Base-by-base conservation (phyloP, 768 basidiomycete species). In the Phlegmacium glaucopus region DNA sequence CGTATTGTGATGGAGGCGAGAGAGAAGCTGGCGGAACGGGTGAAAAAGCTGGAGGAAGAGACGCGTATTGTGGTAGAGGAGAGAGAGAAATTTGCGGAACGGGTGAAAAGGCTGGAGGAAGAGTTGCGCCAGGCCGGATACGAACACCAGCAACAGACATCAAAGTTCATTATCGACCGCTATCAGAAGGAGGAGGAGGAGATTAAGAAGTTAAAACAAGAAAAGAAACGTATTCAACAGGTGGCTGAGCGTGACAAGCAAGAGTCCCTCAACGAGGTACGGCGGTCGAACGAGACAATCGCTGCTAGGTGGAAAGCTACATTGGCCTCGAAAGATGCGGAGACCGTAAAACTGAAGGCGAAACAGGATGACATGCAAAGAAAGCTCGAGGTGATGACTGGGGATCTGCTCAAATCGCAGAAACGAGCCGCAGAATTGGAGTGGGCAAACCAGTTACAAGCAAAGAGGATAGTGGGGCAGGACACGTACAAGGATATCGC, bases 331-430 rank as follows among this genome's bases (percentile, higher is more conserved):
- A n/a, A n/a, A n/a, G 22, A 22, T 22, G 22, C 22, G 5, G 22
- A 22, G 22, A 22, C 22, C 44, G 47, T 46, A 37, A 44, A 48
- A 43, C 34, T 40, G 11, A 25, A 11, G 26, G 15, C 38, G 22
- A 43, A 43, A 28, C 48, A 18, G n/a, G n/a, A 32, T 22, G 22
- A 39, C 17, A 16, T 49, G 40, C 26, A 29, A 18, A 28, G 17
- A 9, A 34, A 16, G 29, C 38, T 49, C 30, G 40, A 12, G 7
- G 32, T 25, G 3, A 25, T 50, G 17, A 42, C 48, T 27, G 37
- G 42, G 16, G 37, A 42, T 35, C 35, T 54, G 18, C 25, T 35
- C 8, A 48, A 60, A 32, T 39, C 37, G 25, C 38, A 46, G 15
- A 40, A 52, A 17, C 47, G 49, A 34, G 43, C 35, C 17, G 13